phyloP scores from a whole-genome alignment of 139 green algal species.

The Zygnema cylindricum region DNA sequence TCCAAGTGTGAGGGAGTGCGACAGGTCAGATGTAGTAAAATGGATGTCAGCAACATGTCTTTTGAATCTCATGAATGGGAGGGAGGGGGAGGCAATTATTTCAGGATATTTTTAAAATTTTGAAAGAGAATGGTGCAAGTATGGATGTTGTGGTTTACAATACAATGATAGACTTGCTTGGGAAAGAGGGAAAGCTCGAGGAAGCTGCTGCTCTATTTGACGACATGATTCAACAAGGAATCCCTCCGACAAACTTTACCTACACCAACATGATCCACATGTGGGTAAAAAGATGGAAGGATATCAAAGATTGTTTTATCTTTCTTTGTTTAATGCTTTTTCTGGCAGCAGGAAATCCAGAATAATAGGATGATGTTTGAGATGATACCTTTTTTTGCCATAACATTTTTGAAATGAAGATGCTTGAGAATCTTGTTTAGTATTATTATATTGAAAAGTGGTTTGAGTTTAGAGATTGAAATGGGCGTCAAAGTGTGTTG shows the following conservation, averaged over 20 bases:
- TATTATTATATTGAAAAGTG: background rate
- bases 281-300: background rate
- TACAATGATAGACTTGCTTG: slow-evolving; percentile 13
- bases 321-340: background rate
- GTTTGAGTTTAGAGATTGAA: too few relatives aligned
- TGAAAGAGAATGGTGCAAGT: background rate
- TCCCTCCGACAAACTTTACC: background rate
- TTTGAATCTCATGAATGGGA: background rate
- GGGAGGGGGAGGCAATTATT: background rate
- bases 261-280: slow-evolving; percentile 25
- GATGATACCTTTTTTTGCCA: background rate
- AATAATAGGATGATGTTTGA: too few relatives aligned
- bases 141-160: slow-evolving; percentile 13
- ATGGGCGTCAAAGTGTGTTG: too few relatives aligned
- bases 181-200: background rate
- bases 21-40: background rate
- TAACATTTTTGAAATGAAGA: background rate
- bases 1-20: background rate
- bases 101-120: background rate
- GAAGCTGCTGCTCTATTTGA: slow-evolving; percentile 5
- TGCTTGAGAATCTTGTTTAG: background rate
- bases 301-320: background rate
- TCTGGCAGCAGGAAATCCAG: too few relatives aligned
- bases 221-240: slow-evolving; percentile 1
- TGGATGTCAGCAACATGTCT: too few relatives aligned